Evolutionary conservation across 345 rosid species (phyloP).

Genomic region (Eucalyptus globulus): DNA sequence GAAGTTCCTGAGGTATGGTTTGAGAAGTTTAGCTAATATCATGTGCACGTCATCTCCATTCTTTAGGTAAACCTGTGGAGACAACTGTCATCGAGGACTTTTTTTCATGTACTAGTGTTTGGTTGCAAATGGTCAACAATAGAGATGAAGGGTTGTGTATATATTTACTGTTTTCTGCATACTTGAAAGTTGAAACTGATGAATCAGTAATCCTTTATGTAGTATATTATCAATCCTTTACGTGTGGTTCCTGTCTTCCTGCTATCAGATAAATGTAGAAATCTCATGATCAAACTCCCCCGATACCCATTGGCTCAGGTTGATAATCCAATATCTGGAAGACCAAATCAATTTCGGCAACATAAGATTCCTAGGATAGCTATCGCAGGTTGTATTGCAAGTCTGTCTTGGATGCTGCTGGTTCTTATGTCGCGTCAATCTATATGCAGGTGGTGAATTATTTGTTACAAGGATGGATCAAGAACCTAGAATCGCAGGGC

Average conservation of each 20-base stretch:
- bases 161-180: not conserved
- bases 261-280: not conserved
- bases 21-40: not conserved
- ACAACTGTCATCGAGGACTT: not conserved
- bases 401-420: not conserved
- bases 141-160: not conserved
- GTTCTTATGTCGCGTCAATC: not conserved
- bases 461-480: slow-evolving; percentile 80
- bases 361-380: not conserved
- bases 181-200: not conserved
- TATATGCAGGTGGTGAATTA: slow-evolving; percentile 65
- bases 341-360: not conserved
- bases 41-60: not conserved
- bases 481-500: slow-evolving; percentile 58
- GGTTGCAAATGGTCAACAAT: not conserved
- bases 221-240: not conserved
- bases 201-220: not conserved
- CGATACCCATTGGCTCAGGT: not conserved
- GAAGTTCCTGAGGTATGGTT: slow-evolving; percentile 92
- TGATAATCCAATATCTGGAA: not conserved
- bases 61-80: not conserved
- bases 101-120: not conserved
- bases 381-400: not conserved
- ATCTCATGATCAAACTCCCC: not conserved
- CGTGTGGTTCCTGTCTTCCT: not conserved